phyloP scores from a whole-genome alignment of 306 rosid genomes.

The Quercus robur region DNA sequence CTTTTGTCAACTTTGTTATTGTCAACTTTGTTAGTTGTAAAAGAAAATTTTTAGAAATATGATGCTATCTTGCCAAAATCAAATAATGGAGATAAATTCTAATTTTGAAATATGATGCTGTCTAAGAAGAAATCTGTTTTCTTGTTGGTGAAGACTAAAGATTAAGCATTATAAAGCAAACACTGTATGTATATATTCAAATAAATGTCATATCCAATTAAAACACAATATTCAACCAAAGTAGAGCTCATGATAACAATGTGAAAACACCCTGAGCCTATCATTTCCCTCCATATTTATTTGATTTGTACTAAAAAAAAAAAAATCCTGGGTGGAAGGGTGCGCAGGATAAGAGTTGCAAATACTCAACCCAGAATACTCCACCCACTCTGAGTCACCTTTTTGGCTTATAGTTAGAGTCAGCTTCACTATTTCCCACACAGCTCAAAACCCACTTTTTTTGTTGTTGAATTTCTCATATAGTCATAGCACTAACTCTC shows the following conservation, averaged over 20 bases:
- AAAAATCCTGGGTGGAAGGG: neutral
- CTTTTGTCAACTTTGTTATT: no score
- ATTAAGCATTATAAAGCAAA: no score
- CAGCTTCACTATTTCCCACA: constrained; percentile 51
- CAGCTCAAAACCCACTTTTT: constrained; percentile 8
- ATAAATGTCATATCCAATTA: neutral
- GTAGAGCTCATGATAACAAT: neutral
- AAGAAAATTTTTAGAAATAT: no score
- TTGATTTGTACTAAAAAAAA: neutral
- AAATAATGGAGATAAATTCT: no score
- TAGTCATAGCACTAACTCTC: constrained; percentile 10
- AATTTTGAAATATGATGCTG: no score
- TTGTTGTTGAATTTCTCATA: constrained; percentile 2
- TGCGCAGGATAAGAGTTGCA: constrained; percentile 34
- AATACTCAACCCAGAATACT: constrained; percentile 3
- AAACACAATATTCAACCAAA: neutral
- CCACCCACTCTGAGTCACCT: constrained; percentile 25
- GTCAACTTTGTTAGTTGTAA: no score
- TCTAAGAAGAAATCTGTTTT: no score
- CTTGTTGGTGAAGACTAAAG: no score
- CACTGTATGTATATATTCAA: no score
- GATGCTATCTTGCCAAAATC: no score
- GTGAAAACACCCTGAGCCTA: neutral
- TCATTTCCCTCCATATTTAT: neutral
- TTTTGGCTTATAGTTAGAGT: constrained; percentile 38